Percentiles rank a stretch among this genome's conserved stretches.
phyloP scores from a whole-genome alignment of 768 basidiomycete species.

The Ephemerocybe angulata region DNA sequence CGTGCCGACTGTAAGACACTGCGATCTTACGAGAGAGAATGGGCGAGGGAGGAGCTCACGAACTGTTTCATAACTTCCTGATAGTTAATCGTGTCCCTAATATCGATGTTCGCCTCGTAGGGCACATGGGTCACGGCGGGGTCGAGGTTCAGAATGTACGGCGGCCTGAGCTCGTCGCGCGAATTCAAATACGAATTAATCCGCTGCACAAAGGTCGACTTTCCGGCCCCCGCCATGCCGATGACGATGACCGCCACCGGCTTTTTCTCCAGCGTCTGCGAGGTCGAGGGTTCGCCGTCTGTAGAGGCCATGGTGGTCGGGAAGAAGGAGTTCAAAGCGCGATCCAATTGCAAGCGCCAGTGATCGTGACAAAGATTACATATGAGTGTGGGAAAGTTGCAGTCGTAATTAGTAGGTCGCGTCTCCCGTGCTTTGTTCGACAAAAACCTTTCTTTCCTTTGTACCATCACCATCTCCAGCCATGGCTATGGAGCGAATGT shows the following conservation, averaged over 20 bases:
- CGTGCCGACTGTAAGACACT: slow-evolving; percentile 2
- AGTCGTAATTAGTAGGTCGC: too few species aligned
- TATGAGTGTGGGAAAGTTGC: background rate
- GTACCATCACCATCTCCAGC: background rate
- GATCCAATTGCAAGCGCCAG: too few species aligned
- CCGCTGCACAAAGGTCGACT: slow-evolving; percentile 95
- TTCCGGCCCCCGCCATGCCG: slow-evolving; percentile 96
- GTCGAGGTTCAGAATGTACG: slow-evolving; percentile 97
- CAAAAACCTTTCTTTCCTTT: too few species aligned
- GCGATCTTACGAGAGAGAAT: slow-evolving; percentile 16
- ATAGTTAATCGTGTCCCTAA: slow-evolving; percentile 96
- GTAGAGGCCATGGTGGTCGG: background rate
- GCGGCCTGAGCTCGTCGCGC: slow-evolving; percentile 56
- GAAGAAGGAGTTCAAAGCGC: too few species aligned
- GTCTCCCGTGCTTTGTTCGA: too few species aligned
- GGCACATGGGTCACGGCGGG: slow-evolving; percentile 90
- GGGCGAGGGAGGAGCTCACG: slow-evolving; percentile 37
- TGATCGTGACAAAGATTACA: too few species aligned
- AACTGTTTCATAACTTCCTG: slow-evolving; percentile 99
- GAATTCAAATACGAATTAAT: slow-evolving; percentile 90
- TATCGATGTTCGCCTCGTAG: slow-evolving; percentile 96
- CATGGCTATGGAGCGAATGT: background rate
- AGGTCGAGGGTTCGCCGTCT: slow-evolving; percentile 6
- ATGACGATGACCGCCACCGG: slow-evolving; percentile 86
- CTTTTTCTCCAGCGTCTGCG: slow-evolving; percentile 54